Base-by-base conservation (phyloP, 768 basidiomycete species). In the Lactarius evosmus region DNA sequence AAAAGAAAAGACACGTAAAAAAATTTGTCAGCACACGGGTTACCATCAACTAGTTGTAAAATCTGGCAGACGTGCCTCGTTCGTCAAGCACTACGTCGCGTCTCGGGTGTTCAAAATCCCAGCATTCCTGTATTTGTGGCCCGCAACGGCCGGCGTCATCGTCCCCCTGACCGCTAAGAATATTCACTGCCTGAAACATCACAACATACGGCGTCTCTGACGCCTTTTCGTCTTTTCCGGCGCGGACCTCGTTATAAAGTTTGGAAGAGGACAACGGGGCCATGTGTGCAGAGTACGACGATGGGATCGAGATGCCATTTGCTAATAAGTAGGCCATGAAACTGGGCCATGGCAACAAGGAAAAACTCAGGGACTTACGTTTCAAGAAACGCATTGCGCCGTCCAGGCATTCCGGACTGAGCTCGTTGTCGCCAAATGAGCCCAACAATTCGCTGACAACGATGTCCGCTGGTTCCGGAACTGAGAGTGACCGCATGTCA, bases 171-270 rank as follows among this genome's bases (percentile, higher is more conserved):
- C 87, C 94, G 62, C 91, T 93, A 46, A 99, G 80, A 63, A 95
- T 82, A 67, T 94, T 95, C 66, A 93, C 90, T 9, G 93, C 91
- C 71, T 93, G 88, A 74, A 99, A 93, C 95, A 98, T 96, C 65
- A 98, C 97, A 19, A 99, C 97, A 70, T 98, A 98, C 0, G 97
- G 96, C 34, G 95, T 98, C 76, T 99, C 97, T 62, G 90, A 74
- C 29, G 85, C 83, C 74, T 91, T 92, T 36, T 83, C 50, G 66
- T 83, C 86, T 70, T 83, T 89, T 58, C 78, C 74, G 60, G 82
- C 77, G 61, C 84, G 79, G 0, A 93, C 93, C 71, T 95, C 93
- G 65, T 88, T 88, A 76, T 88, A 91, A 12, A 99, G 80, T 73
- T 95, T 98, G 3, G 94, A 90, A 2, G 95, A 97, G 4, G 95